Evolutionary conservation across 2,329 filamentous ascomycete genomes (phyloP).

Genomic region (Neonectria faginata): DNA sequence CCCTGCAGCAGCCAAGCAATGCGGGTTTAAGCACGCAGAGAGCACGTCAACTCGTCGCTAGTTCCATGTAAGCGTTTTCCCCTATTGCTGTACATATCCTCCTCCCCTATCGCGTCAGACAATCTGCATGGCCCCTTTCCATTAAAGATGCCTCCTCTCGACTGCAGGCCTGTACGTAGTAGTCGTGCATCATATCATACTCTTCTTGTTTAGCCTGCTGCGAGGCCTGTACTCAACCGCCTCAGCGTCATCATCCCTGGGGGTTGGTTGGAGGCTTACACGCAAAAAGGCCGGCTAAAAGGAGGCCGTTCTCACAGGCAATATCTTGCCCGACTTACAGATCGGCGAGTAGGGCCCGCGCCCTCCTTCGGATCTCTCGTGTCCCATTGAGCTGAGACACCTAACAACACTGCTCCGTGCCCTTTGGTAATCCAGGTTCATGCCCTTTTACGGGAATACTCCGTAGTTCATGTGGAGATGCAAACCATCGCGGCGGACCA

Average conservation of each 20-base stretch:
- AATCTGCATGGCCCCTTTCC: constrained; percentile 23
- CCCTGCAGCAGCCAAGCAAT: constrained; percentile 1
- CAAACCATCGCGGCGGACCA: constrained; percentile 13
- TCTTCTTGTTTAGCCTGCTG: constrained; percentile 6
- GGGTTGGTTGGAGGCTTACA: not conserved
- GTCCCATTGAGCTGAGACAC: not conserved
- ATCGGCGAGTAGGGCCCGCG: constrained; percentile 6
- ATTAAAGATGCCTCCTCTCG: constrained; percentile 10
- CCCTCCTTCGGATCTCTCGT: constrained; percentile 1
- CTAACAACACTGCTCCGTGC: not conserved
- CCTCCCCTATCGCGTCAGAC: not conserved
- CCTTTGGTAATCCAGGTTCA: not conserved
- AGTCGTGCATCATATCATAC: constrained; percentile 2
- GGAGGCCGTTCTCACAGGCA: constrained; percentile 10
- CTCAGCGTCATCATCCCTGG: constrained; percentile 11
- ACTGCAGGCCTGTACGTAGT: constrained; percentile 7
- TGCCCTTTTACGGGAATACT: not conserved
- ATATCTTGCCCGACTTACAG: not conserved
- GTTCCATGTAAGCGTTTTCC: not conserved
- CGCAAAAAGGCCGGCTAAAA: not conserved
- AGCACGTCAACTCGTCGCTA: constrained; percentile 1
- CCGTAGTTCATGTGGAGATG: constrained; percentile 16
- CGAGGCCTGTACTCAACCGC: constrained; percentile 10
- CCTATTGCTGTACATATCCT: constrained; percentile 3
- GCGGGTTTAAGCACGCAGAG: not conserved